Base-by-base conservation (phyloP, 306 rosid genomes). In the Casuarina cunninghamiana region DNA sequence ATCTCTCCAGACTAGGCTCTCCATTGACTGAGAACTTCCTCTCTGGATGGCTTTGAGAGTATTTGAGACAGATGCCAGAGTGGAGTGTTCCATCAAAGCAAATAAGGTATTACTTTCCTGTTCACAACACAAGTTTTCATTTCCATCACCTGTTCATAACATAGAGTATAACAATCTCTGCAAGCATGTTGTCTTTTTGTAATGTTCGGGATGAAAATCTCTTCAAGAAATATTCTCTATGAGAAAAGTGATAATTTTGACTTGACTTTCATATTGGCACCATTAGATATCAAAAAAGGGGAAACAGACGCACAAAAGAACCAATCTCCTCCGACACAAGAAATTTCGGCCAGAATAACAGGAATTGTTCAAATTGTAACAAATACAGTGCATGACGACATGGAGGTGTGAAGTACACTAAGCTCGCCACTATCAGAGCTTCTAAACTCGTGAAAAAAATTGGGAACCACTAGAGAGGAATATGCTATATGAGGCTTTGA, bases 81-180 rank as follows among this genome's bases (percentile, higher is more conserved):
- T 42, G 32, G 87, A 90, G 79, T 85, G 77, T 73, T 89, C 88
- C 91, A 92, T 63, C 80, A 94, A 85, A 84, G 87, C 86, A 84
- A 5, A 60, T 42, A 94, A 83, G 73, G 75, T 73, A 50, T 89
- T 88, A 39, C 51, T 66, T 80, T 82, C 93, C 96, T 91, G 89
- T 75, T 77, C 75, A 83, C 4, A 73, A 85, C 53, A 84, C 49
- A 83, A 21, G 63, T 42, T 51, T 32, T 3, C 39, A 53, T 53
- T 3, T 58, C 6, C 39, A 42, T 74, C 2, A 72, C 50, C 32
- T 67, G 32, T 66, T 42, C 10, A 67, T 67, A 45, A 54, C 11
- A 60, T 17, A 19, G 26, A n/a, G 41, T 32, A 68, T 26, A 2
- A 13, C 7, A 21, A 53, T 39, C 43, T 54, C 13, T 41, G 66